Percentiles rank a stretch among this genome's conserved stretches.
These are phyloP conservation scores for Schizopora paradoxa DNA, from an alignment of 1,284 basidiomycete genomes.

Conservation along the genomic window DNA sequence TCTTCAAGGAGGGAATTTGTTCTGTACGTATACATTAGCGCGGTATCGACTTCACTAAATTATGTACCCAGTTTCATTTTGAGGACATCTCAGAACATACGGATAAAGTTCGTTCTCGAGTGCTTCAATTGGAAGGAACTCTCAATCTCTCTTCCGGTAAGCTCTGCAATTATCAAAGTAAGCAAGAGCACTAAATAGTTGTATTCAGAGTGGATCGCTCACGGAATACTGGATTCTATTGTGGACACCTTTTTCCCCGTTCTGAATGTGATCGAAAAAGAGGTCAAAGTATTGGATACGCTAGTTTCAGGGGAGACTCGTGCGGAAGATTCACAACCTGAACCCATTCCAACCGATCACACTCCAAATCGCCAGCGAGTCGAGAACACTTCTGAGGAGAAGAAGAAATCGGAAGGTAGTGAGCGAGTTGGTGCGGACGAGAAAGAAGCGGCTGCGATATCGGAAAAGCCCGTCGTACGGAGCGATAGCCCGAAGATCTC, in stretches of 20 bases:
- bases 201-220: conserved; percentile 85
- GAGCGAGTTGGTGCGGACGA: too few species aligned
- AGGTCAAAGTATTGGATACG: conserved; percentile 76
- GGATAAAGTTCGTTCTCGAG: conserved; percentile 70
- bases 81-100: conserved; percentile 88
- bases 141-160: conserved; percentile 65
- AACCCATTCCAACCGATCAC: too few species aligned
- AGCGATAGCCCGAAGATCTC: too few species aligned
- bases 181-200: conserved; percentile 1
- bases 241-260: conserved; percentile 94
- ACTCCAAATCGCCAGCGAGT: too few species aligned
- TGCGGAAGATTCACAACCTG: too few species aligned
- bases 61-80: conserved; percentile 74
- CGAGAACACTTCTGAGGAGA: too few species aligned
- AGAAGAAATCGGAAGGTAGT: too few species aligned
- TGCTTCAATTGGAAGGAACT: conserved; percentile 54
- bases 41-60: neutral
- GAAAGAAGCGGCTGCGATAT: too few species aligned
- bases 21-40: conserved; percentile 50
- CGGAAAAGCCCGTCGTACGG: too few species aligned
- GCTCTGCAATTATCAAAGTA: conserved; percentile 19
- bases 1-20: conserved; percentile 87
- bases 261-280: conserved; percentile 77
- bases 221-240: conserved; percentile 89
- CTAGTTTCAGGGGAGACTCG: conserved; percentile 51